Conservation (phyloP, 1,284 basidiomycete species). For the Chiua sp. region DNA sequence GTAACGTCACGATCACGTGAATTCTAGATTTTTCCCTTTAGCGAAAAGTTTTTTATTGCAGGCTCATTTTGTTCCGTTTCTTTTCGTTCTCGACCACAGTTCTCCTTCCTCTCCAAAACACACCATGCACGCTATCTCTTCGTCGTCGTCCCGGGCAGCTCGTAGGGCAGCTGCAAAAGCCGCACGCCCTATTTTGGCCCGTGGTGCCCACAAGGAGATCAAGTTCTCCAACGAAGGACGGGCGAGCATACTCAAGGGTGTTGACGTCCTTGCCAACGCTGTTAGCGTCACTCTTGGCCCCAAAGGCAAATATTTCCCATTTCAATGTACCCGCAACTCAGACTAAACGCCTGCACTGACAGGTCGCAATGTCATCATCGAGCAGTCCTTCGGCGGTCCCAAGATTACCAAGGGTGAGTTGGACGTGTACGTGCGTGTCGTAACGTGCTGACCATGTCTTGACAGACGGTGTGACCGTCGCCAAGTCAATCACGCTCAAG, state of each 20-base stretch:
- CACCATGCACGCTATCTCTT: slow-evolving; percentile 34
- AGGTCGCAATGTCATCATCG: slow-evolving; percentile 99
- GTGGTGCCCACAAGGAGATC: slow-evolving; percentile 94
- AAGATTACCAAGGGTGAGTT: slow-evolving; percentile 93
- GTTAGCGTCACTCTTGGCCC: slow-evolving; percentile 96
- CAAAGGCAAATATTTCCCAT: slow-evolving; percentile 66
- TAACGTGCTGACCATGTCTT: slow-evolving; percentile 1
- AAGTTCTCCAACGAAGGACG: slow-evolving; percentile 97
- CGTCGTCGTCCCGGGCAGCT: slow-evolving; percentile 49
- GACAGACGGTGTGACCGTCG: slow-evolving; percentile 94
- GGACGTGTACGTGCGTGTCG: background rate
- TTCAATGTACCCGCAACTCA: background rate
- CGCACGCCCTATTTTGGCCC: slow-evolving; percentile 48
- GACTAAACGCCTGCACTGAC: slow-evolving; percentile 16
- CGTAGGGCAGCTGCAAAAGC: slow-evolving; percentile 56
- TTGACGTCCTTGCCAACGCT: slow-evolving; percentile 95
- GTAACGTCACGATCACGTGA: slow-evolving; percentile 20
- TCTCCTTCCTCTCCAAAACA: slow-evolving; percentile 1
- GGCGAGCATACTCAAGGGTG: slow-evolving; percentile 93
- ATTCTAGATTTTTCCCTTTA: slow-evolving; percentile 33
- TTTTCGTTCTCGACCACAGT: slow-evolving; percentile 1
- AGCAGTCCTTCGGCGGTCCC: slow-evolving; percentile 96
- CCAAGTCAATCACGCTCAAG: slow-evolving; percentile 93
- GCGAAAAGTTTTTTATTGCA: slow-evolving; percentile 21
- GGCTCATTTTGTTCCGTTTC: slow-evolving; percentile 4